These are phyloP conservation scores for Ceratonia siliqua DNA, from an alignment of 306 rosid genomes.

Conservation along the genomic window DNA sequence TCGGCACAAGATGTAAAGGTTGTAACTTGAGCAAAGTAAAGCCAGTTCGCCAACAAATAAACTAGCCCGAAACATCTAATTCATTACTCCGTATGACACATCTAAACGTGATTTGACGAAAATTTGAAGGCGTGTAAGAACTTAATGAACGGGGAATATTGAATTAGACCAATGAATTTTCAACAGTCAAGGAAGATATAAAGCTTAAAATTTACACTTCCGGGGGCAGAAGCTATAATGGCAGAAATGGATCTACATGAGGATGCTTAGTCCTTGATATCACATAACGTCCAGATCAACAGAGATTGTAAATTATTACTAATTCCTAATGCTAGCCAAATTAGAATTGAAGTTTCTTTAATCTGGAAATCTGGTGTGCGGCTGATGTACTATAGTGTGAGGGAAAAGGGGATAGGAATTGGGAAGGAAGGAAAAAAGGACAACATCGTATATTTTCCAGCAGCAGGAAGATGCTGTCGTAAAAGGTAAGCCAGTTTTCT, in stretches of 20 bases:
- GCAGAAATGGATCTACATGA: neutral
- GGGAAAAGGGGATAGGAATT: neutral
- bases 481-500: neutral
- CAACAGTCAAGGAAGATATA: neutral
- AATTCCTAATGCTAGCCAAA: neutral
- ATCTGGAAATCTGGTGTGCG: neutral
- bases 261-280: neutral
- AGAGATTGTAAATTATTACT: neutral
- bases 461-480: neutral
- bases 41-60: neutral
- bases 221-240: neutral
- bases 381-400: neutral
- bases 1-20: conserved; percentile 8
- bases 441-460: too few relatives aligned
- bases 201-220: neutral
- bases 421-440: neutral
- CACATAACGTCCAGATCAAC: neutral
- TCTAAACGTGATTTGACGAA: neutral
- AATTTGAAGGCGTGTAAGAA: neutral
- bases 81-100: neutral
- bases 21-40: neutral
- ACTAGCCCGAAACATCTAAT: neutral
- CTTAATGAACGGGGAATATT: neutral
- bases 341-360: neutral
- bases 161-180: neutral